Evolutionary conservation across 176 grass and related monocot species (phyloP), one percentile per base, ranked within the genome.

Genomic region (Oryza glaberrima): DNA sequence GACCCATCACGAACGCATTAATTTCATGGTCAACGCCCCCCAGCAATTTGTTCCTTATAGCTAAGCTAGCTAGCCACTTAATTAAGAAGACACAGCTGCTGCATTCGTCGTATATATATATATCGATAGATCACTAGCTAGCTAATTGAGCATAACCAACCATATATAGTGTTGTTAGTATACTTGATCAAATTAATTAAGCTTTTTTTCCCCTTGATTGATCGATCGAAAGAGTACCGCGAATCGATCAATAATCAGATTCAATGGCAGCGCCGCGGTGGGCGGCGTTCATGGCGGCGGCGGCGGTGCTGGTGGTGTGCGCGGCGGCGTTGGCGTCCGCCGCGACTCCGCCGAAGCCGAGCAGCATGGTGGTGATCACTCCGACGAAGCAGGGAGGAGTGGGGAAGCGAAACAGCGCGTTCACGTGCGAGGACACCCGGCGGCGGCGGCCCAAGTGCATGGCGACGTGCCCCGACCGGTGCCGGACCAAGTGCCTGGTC

Each of bases 401-500:
- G 0, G 63, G 16, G 8, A 66, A 17, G 78, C 79, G 86, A 40
- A 88, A 86, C 64, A 87, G 75, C n/a, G 19, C 69, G 81, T 71
- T 79, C 30, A 82, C 70, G 11, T 94, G 89, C 48, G 6, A n/a
- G 0, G 30, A 91, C 71, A 41, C 19, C 12, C 81, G 14, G 16
- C 73, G 63, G 5, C 25, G 45, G 0, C 41, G 30, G 0, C 75
- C 44, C 15, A 40, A 46, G 0, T 95, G 93, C 79, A 3, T 7
- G 11, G 82, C 54, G 19, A 60, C 11, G 28, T 92, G 93, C 73
- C 88, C 82, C 65, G 3, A 0, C 9, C 71, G 78, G 2, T 95
- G 93, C 90, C 85, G 20, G 28, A 77, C 14, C 0, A 85, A 86
- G 73, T 95, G 93, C 86, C 74, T 95, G 14, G 85, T 87, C 22